A percentile compares a stretch with the other conserved stretches of the same genome.
phyloP scores from a whole-genome alignment of 108 stramenopile species.

The Skeletonema potamos region DNA sequence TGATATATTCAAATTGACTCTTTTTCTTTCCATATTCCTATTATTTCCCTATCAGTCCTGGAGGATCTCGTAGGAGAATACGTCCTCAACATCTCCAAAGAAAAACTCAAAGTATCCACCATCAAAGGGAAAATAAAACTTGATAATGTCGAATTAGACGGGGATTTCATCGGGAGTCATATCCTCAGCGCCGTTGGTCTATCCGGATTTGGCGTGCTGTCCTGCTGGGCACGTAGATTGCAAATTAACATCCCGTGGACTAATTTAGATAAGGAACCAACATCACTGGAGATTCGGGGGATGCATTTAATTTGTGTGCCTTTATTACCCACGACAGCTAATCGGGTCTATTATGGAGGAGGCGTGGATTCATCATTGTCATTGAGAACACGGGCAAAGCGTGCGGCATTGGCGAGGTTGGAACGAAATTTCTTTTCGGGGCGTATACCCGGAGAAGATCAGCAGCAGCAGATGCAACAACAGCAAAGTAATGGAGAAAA shows the following conservation, averaged over 20 bases:
- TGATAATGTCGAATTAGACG: slow-evolving; percentile 84
- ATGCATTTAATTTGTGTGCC: slow-evolving; percentile 81
- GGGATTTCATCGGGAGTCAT: slow-evolving; percentile 76
- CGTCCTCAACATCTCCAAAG: slow-evolving; percentile 78
- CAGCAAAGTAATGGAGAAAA: slow-evolving; percentile 6
- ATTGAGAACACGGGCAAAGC: slow-evolving; percentile 69
- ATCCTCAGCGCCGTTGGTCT: slow-evolving; percentile 72
- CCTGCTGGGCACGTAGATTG: slow-evolving; percentile 64
- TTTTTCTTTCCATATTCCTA: neutral
- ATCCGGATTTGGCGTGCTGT: slow-evolving; percentile 74
- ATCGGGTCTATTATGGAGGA: slow-evolving; percentile 64
- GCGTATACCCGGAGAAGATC: slow-evolving; percentile 66
- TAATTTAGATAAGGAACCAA: slow-evolving; percentile 70
- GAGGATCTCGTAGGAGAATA: slow-evolving; percentile 85
- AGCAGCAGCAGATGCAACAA: slow-evolving; percentile 27
- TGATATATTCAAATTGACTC: too few species aligned
- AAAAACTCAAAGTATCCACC: slow-evolving; percentile 73
- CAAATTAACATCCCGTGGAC: slow-evolving; percentile 64
- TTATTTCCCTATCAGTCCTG: slow-evolving; percentile 54
- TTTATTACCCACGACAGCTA: slow-evolving; percentile 67
- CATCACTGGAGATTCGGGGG: slow-evolving; percentile 63
- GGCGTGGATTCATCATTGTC: slow-evolving; percentile 61
- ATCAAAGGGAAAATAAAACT: slow-evolving; percentile 77
- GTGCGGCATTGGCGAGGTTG: slow-evolving; percentile 69
- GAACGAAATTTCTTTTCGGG: slow-evolving; percentile 79